Evolutionary conservation across 2,329 filamentous ascomycete genomes (phyloP).

Genomic region (Trichothecium sympodiale): DNA sequence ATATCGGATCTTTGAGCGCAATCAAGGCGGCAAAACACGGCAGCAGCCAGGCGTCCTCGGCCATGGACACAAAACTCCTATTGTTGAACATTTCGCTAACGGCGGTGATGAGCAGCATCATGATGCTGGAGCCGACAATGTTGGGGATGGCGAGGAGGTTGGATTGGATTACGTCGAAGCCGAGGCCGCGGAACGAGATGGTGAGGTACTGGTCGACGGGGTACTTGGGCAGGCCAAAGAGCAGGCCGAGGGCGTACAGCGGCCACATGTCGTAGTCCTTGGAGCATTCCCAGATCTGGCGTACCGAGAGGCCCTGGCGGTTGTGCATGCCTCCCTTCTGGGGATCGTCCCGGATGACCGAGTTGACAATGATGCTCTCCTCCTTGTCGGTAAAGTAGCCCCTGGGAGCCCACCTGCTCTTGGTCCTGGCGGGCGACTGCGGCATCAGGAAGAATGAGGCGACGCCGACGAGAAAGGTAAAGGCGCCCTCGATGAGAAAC

Average conservation of each 20-base stretch:
- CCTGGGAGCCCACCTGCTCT: conserved; percentile 38
- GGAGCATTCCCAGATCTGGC: conserved; percentile 31
- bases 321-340: conserved; percentile 45
- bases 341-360: conserved; percentile 41
- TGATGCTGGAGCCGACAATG: conserved; percentile 34
- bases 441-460: conserved; percentile 46
- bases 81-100: conserved; percentile 38
- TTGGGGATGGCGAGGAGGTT: conserved; percentile 42
- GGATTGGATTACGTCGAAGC: conserved; percentile 37
- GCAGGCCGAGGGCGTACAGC: conserved; percentile 35
- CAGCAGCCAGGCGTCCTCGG: conserved; percentile 40
- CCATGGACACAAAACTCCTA: conserved; percentile 35
- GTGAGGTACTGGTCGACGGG: conserved; percentile 39
- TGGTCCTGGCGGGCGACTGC: conserved; percentile 51
- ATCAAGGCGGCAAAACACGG: conserved; percentile 40
- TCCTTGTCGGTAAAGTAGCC: conserved; percentile 56
- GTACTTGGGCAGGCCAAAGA: conserved; percentile 34
- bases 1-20: conserved; percentile 23
- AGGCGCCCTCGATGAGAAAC: conserved; percentile 28
- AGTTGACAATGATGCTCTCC: conserved; percentile 57
- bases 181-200: conserved; percentile 36
- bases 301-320: conserved; percentile 32
- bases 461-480: conserved; percentile 34
- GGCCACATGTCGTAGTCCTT: conserved; percentile 44
- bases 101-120: conserved; percentile 36